These are phyloP conservation scores for Tulasnella sp. DNA, from an alignment of 768 basidiomycete genomes.

Conservation along the genomic window DNA sequence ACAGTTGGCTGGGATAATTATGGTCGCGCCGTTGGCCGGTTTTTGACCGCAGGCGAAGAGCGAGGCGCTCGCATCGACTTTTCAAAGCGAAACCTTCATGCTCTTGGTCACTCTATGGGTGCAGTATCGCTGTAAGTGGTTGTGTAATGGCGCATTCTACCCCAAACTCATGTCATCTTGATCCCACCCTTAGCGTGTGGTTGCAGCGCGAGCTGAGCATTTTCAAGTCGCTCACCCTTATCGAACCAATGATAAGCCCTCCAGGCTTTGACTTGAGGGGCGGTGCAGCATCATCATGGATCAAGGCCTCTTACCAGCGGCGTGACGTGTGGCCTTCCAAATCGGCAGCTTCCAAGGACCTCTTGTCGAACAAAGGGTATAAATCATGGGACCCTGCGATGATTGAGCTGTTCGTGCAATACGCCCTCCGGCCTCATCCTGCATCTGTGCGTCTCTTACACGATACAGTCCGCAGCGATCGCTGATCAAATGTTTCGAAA, in stretches of 20 bases:
- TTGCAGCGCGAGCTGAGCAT: not conserved
- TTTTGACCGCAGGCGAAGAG: constrained; percentile 2
- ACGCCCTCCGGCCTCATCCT: constrained; percentile 8
- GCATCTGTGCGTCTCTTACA: not conserved
- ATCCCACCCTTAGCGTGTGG: no score
- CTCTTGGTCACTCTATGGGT: constrained; percentile 12
- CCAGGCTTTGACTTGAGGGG: not conserved
- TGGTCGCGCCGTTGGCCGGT: constrained; percentile 4
- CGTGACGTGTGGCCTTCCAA: constrained; percentile 13
- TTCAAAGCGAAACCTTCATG: not conserved
- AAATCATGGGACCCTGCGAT: constrained; percentile 4
- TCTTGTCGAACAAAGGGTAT: constrained; percentile 3
- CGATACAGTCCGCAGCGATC: no score
- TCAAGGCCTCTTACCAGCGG: not conserved
- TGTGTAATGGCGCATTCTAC: no score
- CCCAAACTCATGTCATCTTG: no score
- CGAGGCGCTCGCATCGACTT: not conserved
- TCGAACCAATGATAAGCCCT: constrained; percentile 11
- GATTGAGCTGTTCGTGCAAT: constrained; percentile 3
- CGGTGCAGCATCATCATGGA: not conserved
- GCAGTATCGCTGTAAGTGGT: constrained; percentile 1
- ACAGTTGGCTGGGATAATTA: constrained; percentile 14
- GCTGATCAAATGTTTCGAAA: no score
- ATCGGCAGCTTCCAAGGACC: constrained; percentile 1
- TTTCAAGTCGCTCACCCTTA: constrained; percentile 5